These are phyloP conservation scores for Biscutella auriculata DNA, from an alignment of 441 rosid genomes.

Conservation along the genomic window DNA sequence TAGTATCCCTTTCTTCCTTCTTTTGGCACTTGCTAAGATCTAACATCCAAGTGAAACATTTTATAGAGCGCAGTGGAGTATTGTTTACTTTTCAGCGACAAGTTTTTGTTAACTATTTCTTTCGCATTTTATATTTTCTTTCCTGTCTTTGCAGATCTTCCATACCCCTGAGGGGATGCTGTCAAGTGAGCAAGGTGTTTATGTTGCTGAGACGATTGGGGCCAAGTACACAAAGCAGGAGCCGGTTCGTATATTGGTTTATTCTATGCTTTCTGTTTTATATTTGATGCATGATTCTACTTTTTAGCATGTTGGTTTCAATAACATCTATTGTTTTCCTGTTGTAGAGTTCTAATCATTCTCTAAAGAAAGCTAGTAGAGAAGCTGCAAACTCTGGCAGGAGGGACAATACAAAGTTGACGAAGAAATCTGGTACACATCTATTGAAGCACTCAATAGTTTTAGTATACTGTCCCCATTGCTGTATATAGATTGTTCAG, in stretches of 20 bases:
- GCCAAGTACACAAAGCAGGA: constrained; percentile 63
- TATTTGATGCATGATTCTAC: neutral
- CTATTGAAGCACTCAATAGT: constrained; percentile 3
- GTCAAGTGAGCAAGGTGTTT: constrained; percentile 80
- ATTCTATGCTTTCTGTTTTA: neutral
- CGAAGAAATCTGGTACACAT: constrained; percentile 67
- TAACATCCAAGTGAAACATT: neutral
- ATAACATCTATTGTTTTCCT: constrained; percentile 9
- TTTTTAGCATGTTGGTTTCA: neutral
- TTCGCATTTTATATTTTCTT: constrained; percentile 1
- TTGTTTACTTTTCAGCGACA: neutral
- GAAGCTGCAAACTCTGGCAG: constrained; percentile 45
- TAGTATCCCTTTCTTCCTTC: neutral
- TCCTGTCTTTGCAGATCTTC: constrained; percentile 39
- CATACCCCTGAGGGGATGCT: constrained; percentile 87
- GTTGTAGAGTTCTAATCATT: constrained; percentile 50
- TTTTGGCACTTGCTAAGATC: neutral
- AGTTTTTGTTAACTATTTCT: neutral
- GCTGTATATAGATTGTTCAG: neutral
- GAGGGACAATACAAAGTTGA: constrained; percentile 54
- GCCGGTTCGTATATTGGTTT: constrained; percentile 32
- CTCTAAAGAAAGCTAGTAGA: constrained; percentile 52
- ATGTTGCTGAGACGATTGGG: constrained; percentile 71
- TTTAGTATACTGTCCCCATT: neutral
- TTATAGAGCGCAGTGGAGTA: neutral